Base-by-base conservation (phyloP, 2,329 filamentous ascomycete species). In the Daldinia sp. region DNA sequence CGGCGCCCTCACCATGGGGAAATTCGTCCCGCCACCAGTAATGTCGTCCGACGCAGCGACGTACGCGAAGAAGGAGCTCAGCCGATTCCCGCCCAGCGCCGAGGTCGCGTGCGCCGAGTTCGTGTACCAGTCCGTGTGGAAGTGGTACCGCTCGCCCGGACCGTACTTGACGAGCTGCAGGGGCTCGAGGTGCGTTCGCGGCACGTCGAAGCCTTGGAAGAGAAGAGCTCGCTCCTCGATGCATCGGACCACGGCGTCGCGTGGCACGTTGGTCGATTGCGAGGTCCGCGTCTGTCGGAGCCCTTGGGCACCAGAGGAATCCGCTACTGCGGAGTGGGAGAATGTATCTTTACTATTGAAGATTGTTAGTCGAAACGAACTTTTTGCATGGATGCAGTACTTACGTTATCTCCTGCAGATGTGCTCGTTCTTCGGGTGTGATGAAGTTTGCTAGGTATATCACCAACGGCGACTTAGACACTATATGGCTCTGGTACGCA, bases 81-180 rank as follows among this genome's bases (percentile, higher is more conserved):
- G 69, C 1, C 83, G 77, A 72, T 85, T 85, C 6, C 83, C 83
- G 10, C 83, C 83, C 9, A 80, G 71, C 0, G 75, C 77, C 9
- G 79, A 77, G 1, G 78, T 77, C n/a, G 80, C 77, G 50, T 82
- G 79, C 2, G 75, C 70, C 1, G 78, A 73, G 59, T 81, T 79
- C 3, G 80, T 81, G 76, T 84, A 85, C 84, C 84, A 86, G 76
- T 86, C 84, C 3, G 82, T 84, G 76, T 86, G 84, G 73, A 82
- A 83, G 72, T 84, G 82, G 74, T 83, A 85, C 62, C 79, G 81
- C 72, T 84, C 81, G 13, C 81, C 81, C 10, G 73, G 67, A 35
- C 75, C 80, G 71, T 86, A 86, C 69, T 81, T 81, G 60, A 85
- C 83, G 3, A 85, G 81, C 73, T 85, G 84, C 12, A 86, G 73